Conservation (phyloP, 306 rosid species). For the Inga oerstediana region DNA sequence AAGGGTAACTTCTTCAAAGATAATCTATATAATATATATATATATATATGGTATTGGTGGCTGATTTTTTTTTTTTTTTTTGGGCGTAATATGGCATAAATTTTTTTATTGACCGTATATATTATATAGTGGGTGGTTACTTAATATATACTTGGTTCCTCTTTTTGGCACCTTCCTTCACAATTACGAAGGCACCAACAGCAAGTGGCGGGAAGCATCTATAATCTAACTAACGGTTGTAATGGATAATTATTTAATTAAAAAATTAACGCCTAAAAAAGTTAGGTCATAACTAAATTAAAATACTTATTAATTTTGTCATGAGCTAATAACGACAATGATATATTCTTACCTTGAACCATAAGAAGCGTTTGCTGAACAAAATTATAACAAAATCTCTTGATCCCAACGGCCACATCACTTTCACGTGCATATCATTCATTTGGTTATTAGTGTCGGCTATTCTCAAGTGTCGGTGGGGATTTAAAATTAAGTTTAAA, state of each 20-base stretch:
- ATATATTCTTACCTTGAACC: background rate
- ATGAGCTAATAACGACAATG: background rate
- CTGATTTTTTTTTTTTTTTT: too few relatives aligned
- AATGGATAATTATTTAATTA: background rate
- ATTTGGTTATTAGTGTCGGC: slow-evolving; percentile 15
- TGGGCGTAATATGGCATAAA: background rate
- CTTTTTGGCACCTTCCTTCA: background rate
- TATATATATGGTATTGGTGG: too few relatives aligned
- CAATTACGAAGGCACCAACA: background rate
- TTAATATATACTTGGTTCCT: background rate
- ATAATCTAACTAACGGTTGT: background rate
- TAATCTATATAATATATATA: too few relatives aligned
- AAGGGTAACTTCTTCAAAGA: too few relatives aligned
- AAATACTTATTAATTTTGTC: background rate
- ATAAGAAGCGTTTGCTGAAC: background rate
- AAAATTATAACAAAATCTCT: background rate
- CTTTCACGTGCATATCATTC: background rate
- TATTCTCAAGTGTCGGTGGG: background rate
- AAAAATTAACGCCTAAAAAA: background rate
- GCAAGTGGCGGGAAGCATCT: background rate
- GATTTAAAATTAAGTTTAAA: background rate
- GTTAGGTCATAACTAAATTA: background rate
- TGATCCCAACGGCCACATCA: background rate
- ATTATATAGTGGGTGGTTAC: background rate
- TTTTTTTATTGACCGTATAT: background rate